Conservation (phyloP, 1,284 basidiomycete genomes). For the Cutaneotrichosporon cyanovorans region DNA sequence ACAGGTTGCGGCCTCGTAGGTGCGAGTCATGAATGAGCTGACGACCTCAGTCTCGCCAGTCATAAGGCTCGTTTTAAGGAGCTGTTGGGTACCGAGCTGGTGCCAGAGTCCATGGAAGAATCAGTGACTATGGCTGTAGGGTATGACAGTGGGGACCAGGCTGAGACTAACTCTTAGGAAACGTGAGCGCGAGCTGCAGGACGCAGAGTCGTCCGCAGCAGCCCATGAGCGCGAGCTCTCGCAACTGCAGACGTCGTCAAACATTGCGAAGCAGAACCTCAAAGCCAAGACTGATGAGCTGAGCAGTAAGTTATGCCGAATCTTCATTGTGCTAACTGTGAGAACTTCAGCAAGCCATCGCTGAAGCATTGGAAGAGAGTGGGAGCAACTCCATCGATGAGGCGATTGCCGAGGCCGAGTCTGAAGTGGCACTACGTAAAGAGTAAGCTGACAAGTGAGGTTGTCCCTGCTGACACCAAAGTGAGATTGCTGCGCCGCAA, state of each 20-base stretch:
- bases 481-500: slow-evolving; percentile 14
- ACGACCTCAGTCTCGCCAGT: slow-evolving; percentile 54
- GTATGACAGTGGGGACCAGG: slow-evolving; percentile 46
- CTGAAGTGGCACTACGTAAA: slow-evolving; percentile 53
- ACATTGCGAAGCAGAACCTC: slow-evolving; percentile 56
- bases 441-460: slow-evolving; percentile 47
- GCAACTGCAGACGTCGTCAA: slow-evolving; percentile 56
- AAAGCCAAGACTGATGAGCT: slow-evolving; percentile 58
- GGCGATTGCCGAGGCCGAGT: slow-evolving; percentile 55
- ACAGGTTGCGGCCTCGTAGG: slow-evolving; percentile 63
- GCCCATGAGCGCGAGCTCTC: slow-evolving; percentile 55
- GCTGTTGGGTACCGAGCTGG: slow-evolving; percentile 55
- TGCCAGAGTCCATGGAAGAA: slow-evolving; percentile 61
- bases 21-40: slow-evolving; percentile 15
- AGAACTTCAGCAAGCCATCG: slow-evolving; percentile 56
- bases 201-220: slow-evolving; percentile 53
- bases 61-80: slow-evolving; percentile 59
- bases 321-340: not conserved
- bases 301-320: slow-evolving; percentile 49
- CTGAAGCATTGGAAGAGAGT: slow-evolving; percentile 48
- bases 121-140: slow-evolving; percentile 56
- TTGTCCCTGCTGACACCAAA: not conserved
- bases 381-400: slow-evolving; percentile 49
- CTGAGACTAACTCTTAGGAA: slow-evolving; percentile 50
- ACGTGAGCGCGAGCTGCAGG: slow-evolving; percentile 57